These are phyloP conservation scores for Globisporangium nodosum DNA, from an alignment of 352 stramenopile species.

Conservation along the genomic window DNA sequence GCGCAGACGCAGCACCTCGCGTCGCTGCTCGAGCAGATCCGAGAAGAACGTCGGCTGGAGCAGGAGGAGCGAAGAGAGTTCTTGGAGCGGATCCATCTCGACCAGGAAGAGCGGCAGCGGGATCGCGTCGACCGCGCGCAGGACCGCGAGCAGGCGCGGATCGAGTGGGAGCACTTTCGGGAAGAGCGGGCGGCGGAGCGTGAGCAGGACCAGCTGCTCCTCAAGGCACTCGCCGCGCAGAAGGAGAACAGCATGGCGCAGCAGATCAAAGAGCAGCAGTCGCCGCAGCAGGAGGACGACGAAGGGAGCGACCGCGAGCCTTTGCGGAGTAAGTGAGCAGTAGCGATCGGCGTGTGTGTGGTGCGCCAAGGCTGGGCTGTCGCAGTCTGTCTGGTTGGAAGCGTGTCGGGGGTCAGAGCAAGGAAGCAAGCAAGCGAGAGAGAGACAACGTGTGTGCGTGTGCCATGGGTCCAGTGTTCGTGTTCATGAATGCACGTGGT, in stretches of 20 bases:
- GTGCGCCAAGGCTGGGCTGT: no score
- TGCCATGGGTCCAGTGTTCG: no score
- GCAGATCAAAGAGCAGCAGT: no score
- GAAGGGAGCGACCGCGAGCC: neutral
- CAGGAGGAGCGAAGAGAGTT: constrained; percentile 7
- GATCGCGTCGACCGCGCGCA: constrained; percentile 7
- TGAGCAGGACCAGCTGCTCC: constrained; percentile 5
- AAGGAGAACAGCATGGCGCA: neutral
- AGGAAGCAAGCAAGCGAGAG: no score
- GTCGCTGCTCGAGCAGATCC: constrained; percentile 8
- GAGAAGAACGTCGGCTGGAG: constrained; percentile 8
- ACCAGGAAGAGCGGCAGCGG: constrained; percentile 8
- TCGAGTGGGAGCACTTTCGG: constrained; percentile 6
- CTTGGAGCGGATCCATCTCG: constrained; percentile 5
- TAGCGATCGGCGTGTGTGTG: no score
- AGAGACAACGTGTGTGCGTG: no score
- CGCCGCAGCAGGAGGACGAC: no score
- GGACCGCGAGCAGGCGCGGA: constrained; percentile 4
- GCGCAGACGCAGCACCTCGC: constrained; percentile 11
- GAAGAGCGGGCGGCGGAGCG: constrained; percentile 10
- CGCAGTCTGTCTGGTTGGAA: no score
- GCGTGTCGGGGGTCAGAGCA: no score
- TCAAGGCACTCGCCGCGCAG: constrained; percentile 6
- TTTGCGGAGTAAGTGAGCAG: neutral
- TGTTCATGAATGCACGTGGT: no score